Percentiles rank a stretch among this genome's conserved stretches.
phyloP scores from a whole-genome alignment of 768 basidiomycete genomes.

The Tephrocybe sp. region DNA sequence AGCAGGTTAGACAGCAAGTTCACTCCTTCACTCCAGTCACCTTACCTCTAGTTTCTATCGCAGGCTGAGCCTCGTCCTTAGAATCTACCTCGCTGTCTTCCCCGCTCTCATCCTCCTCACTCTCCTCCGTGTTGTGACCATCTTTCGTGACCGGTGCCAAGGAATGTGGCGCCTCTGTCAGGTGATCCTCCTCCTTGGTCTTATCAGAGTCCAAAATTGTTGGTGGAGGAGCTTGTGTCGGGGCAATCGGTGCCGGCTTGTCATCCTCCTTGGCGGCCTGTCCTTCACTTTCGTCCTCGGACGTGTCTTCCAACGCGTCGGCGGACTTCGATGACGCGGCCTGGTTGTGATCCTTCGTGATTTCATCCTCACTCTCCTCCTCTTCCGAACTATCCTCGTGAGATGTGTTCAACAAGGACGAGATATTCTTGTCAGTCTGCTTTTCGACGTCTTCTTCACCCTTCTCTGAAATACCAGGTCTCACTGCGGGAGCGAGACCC shows the following conservation, averaged over 20 bases:
- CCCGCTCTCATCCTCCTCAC: constrained; percentile 5
- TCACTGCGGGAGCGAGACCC: too few species aligned
- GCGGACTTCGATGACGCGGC: neutral
- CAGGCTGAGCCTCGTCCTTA: neutral
- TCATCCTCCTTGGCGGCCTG: neutral
- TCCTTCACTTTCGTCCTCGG: neutral
- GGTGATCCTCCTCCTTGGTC: neutral
- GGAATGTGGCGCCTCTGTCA: neutral
- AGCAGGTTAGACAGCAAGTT: neutral
- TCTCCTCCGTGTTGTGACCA: neutral
- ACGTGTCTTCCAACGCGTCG: neutral
- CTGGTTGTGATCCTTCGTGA: neutral
- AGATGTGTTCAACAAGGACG: neutral
- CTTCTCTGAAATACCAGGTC: too few species aligned
- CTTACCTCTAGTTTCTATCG: neutral
- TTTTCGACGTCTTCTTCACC: neutral
- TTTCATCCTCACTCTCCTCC: constrained; percentile 1
- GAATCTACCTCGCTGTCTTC: neutral
- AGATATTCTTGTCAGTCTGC: neutral
- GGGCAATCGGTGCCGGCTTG: neutral
- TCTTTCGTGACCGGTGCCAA: neutral
- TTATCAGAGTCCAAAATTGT: neutral
- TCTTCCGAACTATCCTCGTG: neutral
- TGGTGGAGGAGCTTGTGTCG: neutral
- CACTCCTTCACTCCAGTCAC: neutral